Percentiles rank a stretch among this genome's conserved stretches.
These are phyloP conservation scores for Choiromyces venosus DNA, from an alignment of 495 filamentous ascomycete genomes.

Conservation along the genomic window DNA sequence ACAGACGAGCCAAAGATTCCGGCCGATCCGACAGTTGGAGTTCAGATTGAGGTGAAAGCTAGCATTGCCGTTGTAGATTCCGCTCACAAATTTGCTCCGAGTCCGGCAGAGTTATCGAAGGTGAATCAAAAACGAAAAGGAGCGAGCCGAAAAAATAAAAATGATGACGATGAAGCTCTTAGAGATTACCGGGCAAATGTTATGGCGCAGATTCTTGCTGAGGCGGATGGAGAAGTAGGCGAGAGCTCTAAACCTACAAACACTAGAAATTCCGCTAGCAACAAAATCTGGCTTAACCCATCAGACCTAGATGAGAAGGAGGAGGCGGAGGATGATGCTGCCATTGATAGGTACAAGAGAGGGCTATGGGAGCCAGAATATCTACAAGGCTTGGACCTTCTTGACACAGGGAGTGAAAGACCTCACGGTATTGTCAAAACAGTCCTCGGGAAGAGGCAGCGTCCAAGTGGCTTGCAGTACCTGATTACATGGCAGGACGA, in stretches of 20 bases:
- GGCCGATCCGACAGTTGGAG: background rate
- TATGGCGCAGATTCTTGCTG: slow-evolving; percentile 24
- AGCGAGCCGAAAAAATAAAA: slow-evolving; percentile 9
- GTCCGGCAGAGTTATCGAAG: background rate
- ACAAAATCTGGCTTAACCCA: slow-evolving; percentile 38
- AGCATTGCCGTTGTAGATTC: background rate
- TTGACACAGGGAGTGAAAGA: slow-evolving; percentile 46
- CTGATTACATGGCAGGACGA: slow-evolving; percentile 49
- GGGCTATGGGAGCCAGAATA: slow-evolving; percentile 45
- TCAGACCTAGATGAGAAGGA: slow-evolving; percentile 27
- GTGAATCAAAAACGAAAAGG: slow-evolving; percentile 28
- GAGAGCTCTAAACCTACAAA: background rate
- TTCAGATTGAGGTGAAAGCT: background rate
- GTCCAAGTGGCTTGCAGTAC: slow-evolving; percentile 49
- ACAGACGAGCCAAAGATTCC: background rate
- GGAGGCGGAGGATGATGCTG: slow-evolving; percentile 23
- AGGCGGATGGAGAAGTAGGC: slow-evolving; percentile 13
- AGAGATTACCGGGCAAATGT: slow-evolving; percentile 78
- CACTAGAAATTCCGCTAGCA: slow-evolving; percentile 49
- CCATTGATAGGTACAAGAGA: slow-evolving; percentile 30
- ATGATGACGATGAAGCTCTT: slow-evolving; percentile 54
- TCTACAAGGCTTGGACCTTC: slow-evolving; percentile 47
- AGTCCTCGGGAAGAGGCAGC: slow-evolving; percentile 46
- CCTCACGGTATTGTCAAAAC: slow-evolving; percentile 39
- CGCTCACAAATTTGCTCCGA: background rate